Conservation (phyloP, 345 rosid species). For the Moringa oleifera region DNA sequence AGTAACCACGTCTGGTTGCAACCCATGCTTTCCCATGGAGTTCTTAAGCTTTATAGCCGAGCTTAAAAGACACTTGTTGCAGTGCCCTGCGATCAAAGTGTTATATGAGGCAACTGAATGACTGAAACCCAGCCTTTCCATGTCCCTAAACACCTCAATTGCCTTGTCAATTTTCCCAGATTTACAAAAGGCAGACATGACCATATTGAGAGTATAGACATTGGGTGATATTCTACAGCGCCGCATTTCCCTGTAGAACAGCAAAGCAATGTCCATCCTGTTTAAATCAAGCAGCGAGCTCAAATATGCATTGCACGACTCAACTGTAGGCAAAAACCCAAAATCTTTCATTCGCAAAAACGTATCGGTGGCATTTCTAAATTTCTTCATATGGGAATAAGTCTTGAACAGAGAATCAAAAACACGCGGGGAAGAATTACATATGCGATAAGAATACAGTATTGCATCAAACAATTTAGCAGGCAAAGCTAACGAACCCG, state of each 20-base stretch:
- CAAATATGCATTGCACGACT: constrained; percentile 81
- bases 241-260: constrained; percentile 61
- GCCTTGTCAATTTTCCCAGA: constrained; percentile 63
- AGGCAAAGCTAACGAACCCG: constrained; percentile 35
- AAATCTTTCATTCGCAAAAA: constrained; percentile 61
- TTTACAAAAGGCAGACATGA: constrained; percentile 54
- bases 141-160: constrained; percentile 43
- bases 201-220: constrained; percentile 68
- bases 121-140: constrained; percentile 44
- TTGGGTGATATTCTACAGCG: constrained; percentile 66
- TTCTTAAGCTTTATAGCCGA: constrained; percentile 59
- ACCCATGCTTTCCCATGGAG: constrained; percentile 40
- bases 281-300: constrained; percentile 51
- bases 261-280: constrained; percentile 58
- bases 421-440: constrained; percentile 72
- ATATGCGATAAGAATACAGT: constrained; percentile 54
- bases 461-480: constrained; percentile 50
- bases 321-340: constrained; percentile 58
- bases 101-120: constrained; percentile 55
- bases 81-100: constrained; percentile 68
- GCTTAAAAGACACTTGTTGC: constrained; percentile 57
- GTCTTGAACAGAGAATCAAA: constrained; percentile 73
- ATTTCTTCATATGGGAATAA: constrained; percentile 61
- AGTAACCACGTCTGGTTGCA: constrained; percentile 59
- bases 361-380: constrained; percentile 55